phyloP scores from a whole-genome alignment of 2,329 filamentous ascomycete species.

The Claviceps sp. region DNA sequence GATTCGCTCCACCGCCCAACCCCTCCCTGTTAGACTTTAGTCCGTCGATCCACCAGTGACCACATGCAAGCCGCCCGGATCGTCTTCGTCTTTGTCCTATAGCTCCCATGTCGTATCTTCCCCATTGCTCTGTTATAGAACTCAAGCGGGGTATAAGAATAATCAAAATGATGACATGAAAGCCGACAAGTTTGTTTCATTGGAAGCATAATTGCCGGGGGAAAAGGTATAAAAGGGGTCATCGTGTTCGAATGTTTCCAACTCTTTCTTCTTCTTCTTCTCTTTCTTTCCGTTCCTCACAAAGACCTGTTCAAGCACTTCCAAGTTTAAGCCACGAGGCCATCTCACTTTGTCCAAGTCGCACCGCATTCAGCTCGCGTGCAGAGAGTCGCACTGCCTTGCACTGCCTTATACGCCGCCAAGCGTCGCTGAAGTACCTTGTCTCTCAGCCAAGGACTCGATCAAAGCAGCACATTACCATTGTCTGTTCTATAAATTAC shows the following conservation, averaged over 20 bases:
- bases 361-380: neutral
- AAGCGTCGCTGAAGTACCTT: neutral
- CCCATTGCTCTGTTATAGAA: constrained; percentile 15
- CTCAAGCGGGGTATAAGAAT: constrained; percentile 28
- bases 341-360: neutral
- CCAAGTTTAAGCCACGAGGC: neutral
- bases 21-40: constrained; percentile 15
- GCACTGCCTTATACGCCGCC: neutral
- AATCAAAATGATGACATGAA: constrained; percentile 28
- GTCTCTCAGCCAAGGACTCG: neutral
- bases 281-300: neutral
- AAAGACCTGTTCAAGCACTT: neutral
- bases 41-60: constrained; percentile 17
- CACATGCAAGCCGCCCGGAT: constrained; percentile 8
- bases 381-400: neutral
- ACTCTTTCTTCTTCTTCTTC: constrained; percentile 27
- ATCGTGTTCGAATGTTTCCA: constrained; percentile 27
- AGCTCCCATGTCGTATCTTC: constrained; percentile 8
- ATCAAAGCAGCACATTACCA: neutral
- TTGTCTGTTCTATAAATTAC: neutral
- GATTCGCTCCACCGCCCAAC: neutral
- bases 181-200: constrained; percentile 27
- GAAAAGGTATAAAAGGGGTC: constrained; percentile 49
- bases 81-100: neutral
- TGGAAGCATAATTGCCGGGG: constrained; percentile 21